Base-by-base conservation (phyloP, 2,329 filamentous ascomycete species). In the Byssochlamys sp. region DNA sequence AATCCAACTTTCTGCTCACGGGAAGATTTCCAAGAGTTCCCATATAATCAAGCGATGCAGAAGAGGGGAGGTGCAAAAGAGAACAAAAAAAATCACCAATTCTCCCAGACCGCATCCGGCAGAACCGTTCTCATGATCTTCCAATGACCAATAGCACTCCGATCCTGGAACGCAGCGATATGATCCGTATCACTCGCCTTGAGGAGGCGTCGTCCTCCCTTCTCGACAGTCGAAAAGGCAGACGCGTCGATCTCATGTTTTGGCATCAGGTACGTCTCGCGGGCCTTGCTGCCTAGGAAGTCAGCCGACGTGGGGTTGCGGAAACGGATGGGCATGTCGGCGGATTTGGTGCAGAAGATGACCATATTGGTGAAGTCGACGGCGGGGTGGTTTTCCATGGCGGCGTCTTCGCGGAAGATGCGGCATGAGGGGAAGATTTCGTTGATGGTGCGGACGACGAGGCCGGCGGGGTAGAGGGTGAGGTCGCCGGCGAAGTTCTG, bases 401-500 rank as follows among this genome's bases (percentile, higher is more conserved):
- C 57, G 3, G 84, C 79, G 27, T 82, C 80, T 74, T 99, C 94
- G 61, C 94, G 87, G 81, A 91, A 99, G 65, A 95, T 84, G 59
- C 91, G 89, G 75, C 94, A 99, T 3, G 85, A 84, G n/a, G 90
- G 88, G 73, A 97, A 99, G 58, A 94, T 84, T 28, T 83, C 73
- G 61, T 81, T 80, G 71, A 97, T 91, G 31, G 94, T 97, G 67
- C 87, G 84, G 64, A 95, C 83, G 27, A 96, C 83, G 31, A 92
- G 84, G 57, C 82, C 83, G 11, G 92, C 87, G 0, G 90, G 84
- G 2, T 89, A 87, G 27, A 92, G 81, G 14, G 81, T 76, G 56
- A 97, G 81, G 71, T 97, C 91, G 55, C 91, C 94, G 4, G 94
- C 94, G 71, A 96, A 99, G 77, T 97, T 99, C 89, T 91, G 60